phyloP scores from a whole-genome alignment of 176 grass and related monocot genomes.

The Oryza glaberrima region DNA sequence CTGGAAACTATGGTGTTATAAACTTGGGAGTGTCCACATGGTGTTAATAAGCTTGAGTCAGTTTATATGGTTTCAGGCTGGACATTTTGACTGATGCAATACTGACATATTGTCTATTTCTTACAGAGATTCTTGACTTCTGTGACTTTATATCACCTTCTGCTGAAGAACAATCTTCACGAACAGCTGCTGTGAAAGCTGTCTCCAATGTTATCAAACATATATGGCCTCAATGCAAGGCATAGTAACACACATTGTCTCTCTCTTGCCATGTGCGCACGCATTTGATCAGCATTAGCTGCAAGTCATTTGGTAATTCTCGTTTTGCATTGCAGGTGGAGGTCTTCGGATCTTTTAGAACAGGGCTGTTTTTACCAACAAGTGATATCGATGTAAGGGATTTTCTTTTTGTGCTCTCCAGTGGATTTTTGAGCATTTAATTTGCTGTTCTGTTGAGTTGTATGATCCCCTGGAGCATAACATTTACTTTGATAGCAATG shows the following conservation, averaged over 20 bases:
- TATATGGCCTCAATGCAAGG: constrained; percentile 94
- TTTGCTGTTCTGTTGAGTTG: constrained; percentile 6
- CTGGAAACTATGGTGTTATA: too few species aligned
- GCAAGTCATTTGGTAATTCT: constrained; percentile 32
- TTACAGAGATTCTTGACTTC: constrained; percentile 94
- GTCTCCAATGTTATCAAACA: constrained; percentile 85
- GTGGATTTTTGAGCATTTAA: constrained; percentile 23
- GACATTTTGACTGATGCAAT: constrained; percentile 15
- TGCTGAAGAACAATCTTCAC: constrained; percentile 85
- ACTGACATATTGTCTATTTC: constrained; percentile 44
- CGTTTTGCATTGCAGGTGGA: constrained; percentile 69
- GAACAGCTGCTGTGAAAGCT: constrained; percentile 69
- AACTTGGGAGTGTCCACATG: too few species aligned
- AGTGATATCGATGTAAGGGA: constrained; percentile 85
- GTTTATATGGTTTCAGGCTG: constrained; percentile 25
- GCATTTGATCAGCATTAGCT: constrained; percentile 19
- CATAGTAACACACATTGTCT: neutral
- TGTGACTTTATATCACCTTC: constrained; percentile 85
- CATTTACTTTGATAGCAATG: constrained; percentile 26
- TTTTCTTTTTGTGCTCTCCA: constrained; percentile 31
- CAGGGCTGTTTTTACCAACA: constrained; percentile 90
- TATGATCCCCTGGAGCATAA: constrained; percentile 1
- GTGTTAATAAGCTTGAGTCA: neutral
- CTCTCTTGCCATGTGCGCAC: neutral
- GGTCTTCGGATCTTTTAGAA: constrained; percentile 97